Conservation (phyloP, 257 asterid species). For the Cordia subcordata region DNA sequence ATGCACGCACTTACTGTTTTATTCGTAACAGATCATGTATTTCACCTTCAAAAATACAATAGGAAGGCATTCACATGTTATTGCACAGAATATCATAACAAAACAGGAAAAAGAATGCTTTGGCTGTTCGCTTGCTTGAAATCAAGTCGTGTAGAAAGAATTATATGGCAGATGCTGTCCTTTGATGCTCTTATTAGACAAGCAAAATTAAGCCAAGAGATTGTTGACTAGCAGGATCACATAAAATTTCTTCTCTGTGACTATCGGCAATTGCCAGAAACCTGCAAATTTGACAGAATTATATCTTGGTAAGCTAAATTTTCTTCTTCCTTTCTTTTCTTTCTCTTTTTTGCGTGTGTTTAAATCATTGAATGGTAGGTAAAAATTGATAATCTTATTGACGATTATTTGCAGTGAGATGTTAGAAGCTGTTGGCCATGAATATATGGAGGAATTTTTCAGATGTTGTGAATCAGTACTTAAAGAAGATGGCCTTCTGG, state of each 20-base stretch:
- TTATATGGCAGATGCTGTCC: too few species aligned
- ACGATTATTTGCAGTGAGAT: constrained; percentile 65
- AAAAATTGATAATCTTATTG: not conserved
- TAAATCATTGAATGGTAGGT: not conserved
- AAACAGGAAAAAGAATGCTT: too few species aligned
- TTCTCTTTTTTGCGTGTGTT: not conserved
- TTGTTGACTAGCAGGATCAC: constrained; percentile 42
- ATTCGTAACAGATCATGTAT: too few species aligned
- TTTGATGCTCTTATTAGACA: too few species aligned
- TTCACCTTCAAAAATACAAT: too few species aligned
- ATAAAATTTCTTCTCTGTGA: constrained; percentile 69
- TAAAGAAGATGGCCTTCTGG: constrained; percentile 69
- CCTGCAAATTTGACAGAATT: constrained; percentile 66
- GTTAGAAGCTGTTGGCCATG: constrained; percentile 97
- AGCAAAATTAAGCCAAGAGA: too few species aligned
- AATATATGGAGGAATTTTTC: constrained; percentile 76
- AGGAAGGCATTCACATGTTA: too few species aligned
- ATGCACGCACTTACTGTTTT: too few species aligned
- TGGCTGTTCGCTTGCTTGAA: too few species aligned
- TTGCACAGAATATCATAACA: too few species aligned
- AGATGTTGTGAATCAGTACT: constrained; percentile 60
- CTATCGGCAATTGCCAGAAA: constrained; percentile 70
- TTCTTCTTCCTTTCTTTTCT: too few species aligned
- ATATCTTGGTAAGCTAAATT: constrained; percentile 61
- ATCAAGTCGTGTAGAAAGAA: too few species aligned